Base-by-base conservation (phyloP, 352 stramenopile species). In the Pythium rhizo-oryzae region DNA sequence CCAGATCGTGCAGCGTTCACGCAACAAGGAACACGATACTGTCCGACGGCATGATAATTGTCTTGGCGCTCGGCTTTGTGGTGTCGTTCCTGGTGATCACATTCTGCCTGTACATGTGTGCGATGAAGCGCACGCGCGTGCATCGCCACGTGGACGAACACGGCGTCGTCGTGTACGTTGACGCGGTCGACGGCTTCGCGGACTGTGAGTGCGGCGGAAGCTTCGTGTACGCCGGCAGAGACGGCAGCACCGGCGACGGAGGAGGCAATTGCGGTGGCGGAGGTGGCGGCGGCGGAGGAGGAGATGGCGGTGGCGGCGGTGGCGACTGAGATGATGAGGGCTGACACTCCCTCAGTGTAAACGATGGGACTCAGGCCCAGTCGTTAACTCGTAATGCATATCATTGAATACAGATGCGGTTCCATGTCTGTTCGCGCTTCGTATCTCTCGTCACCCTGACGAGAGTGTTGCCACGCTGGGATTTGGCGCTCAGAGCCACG, bases 111-210 rank as follows among this genome's bases (percentile, higher is more conserved):
- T 47, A n/a, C 41, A 7, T 47, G 41, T 47, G 41, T 7, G 4
- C 7, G 41, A 47, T n/a, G 15, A 25, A 15, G 46, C 46, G 50
- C 24, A 39, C 28, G 21, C 54, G 35, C 35, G 11, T 28, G 54
- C 57, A 65, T 59, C 46, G 67, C 69, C 33, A 54, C 33, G 19
- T 60, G 23, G 54, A 71, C 15, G 24, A 1, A 16, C 12, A 54
- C 23, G 56, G 56, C 41, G 13, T 7, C 21, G 25, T 62, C 43
- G 56, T 54, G 23, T 62, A 52, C 56, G 43, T 62, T 6, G 33
- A 41, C 7, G 23, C 43, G 18, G 24, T 25, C 43, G 56, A 41
- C 13, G 52, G 52, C 4, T 62, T 51, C 41, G 15, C 5, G 1
- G 23, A 52, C 43, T 62, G 56, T 19, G 56, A 52, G 23, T 62